Base-by-base conservation (phyloP, 352 stramenopile genomes). In the Globisporangium polare region DNA sequence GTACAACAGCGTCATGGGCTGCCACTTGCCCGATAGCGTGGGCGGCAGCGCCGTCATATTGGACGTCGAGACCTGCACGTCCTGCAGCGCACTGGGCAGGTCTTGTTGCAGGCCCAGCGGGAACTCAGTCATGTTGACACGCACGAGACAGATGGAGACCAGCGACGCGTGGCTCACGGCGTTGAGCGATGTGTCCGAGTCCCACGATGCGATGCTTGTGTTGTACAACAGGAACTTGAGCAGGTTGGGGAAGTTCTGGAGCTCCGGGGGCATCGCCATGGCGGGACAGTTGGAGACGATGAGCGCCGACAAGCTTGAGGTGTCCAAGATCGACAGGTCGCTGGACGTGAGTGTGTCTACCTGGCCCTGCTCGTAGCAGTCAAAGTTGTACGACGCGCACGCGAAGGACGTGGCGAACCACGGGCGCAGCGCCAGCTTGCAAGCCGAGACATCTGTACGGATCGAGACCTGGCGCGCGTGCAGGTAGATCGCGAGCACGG, bases 191-290 rank as follows among this genome's bases (percentile, higher is more conserved):
- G 68, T 65, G 5, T 3, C 60, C 20, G 29, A 7, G 18, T 67
- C 43, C 68, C 72, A 77, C 12, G 42, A 54, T 2, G 62, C 57
- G 42, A 79, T 67, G 5, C 59, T 77, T 29, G 66, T 68, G 55
- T 79, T 79, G 63, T 76, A 79, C 15, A 79, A 17, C 47, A 74
- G 52, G 31, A 79, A 58, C 43, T 73, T 73, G 56, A 74, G 60
- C 31, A 79, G 18, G 13, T 67, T 63, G 1, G 63, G 65, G 39
- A 79, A 79, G 22, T 58, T 54, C 35, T 72, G 68, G 18, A 79
- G 47, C 24, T 60, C 49, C 0, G 62, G 1, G 0, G 72, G 72
- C 62, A 79, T 67, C 8, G 51, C 57, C 10, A 79, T 49, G 20
- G 58, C 63, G 12, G 62, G 68, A 31, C 72, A 79, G 33, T 79